Base-by-base conservation (phyloP, 2,329 filamentous ascomycete genomes). In the Helicocarpus griseus region DNA sequence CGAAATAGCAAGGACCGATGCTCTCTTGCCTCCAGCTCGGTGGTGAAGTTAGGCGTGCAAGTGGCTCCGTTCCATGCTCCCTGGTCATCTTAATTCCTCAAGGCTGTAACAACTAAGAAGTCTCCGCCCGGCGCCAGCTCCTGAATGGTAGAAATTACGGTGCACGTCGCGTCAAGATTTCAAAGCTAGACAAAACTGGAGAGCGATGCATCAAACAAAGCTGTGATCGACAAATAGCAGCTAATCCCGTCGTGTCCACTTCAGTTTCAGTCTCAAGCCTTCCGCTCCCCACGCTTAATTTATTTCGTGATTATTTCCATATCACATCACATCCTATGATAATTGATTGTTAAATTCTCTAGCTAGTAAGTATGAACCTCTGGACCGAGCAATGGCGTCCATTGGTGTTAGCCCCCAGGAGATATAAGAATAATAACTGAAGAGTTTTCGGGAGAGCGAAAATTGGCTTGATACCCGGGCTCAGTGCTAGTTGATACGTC, bases 21-120 rank as follows among this genome's bases (percentile, higher is more conserved):
- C 21, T 26, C 14, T 21, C 31, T 35, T 19, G 21, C 45, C 21
- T 47, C 29, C 31, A 19, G 21, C n/a, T 35, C 21, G 21, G n/a
- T 17, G 19, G 21, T 47, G 31, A 26, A 47, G 44, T 22, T 22
- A 35, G 29, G 44, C 19, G 28, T 35, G 19, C 9, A 1, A 28
- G 35, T 40, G 36, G 47, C 47, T 49, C 47, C 21, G 14, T 9
- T 40, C 11, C 35, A 40, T 41, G 35, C 35, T 49, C 47, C 47
- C 47, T 49, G 26, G 33, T 49, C 47, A 49, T 49, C 28, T 49
- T 49, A 49, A 49, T 49, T 49, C 33, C 47, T 40, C 26, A 14
- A 41, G 22, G 17, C 44, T 47, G 45, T 47, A 47, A 47, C 45
- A 17, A 13, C 45, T 47, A 38, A 47, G 31, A 9, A 36, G 45